Evolutionary conservation across 2,329 filamentous ascomycete species (phyloP).

Genomic region (Ceratocystis papillata): DNA sequence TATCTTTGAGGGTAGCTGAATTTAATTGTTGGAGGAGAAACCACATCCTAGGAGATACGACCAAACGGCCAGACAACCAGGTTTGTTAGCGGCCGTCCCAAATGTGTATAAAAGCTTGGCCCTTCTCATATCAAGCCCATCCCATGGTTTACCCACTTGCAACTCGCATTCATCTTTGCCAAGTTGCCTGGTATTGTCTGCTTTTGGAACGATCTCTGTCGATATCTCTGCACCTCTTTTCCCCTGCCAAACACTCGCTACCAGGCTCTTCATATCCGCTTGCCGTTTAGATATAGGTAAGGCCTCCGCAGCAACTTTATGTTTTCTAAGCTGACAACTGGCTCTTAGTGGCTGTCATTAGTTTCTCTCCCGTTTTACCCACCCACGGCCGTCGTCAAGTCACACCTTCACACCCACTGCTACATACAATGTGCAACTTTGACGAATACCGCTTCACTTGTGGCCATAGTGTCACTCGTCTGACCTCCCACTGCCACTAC

Average conservation of each 20-base stretch:
- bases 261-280: too few species aligned
- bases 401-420: background rate
- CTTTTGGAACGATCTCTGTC: background rate
- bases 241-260: background rate
- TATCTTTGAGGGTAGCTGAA: background rate
- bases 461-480: constrained; percentile 46
- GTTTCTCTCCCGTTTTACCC: too few species aligned
- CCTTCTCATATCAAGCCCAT: background rate
- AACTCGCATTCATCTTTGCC: background rate
- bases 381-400: too few species aligned
- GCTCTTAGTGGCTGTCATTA: too few species aligned
- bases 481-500: constrained; percentile 62
- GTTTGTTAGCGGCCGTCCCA: background rate
- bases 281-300: too few species aligned
- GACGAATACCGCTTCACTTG: constrained; percentile 60
- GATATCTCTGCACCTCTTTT: background rate
- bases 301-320: too few species aligned
- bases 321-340: too few species aligned
- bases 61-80: background rate
- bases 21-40: background rate
- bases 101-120: background rate
- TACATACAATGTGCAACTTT: constrained; percentile 53
- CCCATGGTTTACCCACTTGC: background rate
- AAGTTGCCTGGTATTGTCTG: background rate
- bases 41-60: background rate